Evolutionary conservation across 352 stramenopile genomes (phyloP).

Genomic region (Peronospora destructor): DNA sequence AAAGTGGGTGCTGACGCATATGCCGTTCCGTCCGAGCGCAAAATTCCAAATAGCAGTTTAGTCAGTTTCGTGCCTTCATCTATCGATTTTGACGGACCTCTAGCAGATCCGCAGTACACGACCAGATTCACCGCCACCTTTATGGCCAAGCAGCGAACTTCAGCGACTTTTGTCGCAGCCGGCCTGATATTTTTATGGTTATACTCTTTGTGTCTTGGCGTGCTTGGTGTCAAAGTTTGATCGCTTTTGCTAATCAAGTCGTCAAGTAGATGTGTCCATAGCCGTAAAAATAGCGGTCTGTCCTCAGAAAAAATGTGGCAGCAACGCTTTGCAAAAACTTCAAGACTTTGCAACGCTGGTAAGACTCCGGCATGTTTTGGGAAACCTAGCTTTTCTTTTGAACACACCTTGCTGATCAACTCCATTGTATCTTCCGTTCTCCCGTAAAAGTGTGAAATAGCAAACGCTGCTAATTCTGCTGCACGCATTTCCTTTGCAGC

Average conservation of each 20-base stretch:
- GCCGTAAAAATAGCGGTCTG: constrained; percentile 16
- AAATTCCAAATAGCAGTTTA: constrained; percentile 48
- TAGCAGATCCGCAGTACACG: constrained; percentile 29
- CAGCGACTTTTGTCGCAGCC: constrained; percentile 22
- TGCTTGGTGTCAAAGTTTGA: constrained; percentile 3
- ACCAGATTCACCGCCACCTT: constrained; percentile 58
- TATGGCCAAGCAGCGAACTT: constrained; percentile 53
- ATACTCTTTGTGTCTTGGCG: constrained; percentile 13
- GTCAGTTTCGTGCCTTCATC: constrained; percentile 35
- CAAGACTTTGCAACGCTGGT: constrained; percentile 49
- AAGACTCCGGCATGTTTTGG: constrained; percentile 16
- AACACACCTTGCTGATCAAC: constrained; percentile 46
- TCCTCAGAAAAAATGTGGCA: constrained; percentile 23
- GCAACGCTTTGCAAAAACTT: constrained; percentile 59
- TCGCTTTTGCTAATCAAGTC: constrained; percentile 27
- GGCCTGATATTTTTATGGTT: constrained; percentile 18
- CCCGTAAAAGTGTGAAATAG: constrained; percentile 44
- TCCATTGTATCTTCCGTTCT: constrained; percentile 26
- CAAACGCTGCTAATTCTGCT: constrained; percentile 46
- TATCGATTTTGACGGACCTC: constrained; percentile 8
- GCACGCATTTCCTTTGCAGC: constrained; percentile 31
- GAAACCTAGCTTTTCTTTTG: constrained; percentile 37
- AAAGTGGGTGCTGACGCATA: constrained; percentile 35
- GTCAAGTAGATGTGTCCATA: constrained; percentile 47
- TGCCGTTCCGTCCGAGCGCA: constrained; percentile 50